phyloP scores from a whole-genome alignment of 441 rosid species.

The Metrosideros polymorpha region DNA sequence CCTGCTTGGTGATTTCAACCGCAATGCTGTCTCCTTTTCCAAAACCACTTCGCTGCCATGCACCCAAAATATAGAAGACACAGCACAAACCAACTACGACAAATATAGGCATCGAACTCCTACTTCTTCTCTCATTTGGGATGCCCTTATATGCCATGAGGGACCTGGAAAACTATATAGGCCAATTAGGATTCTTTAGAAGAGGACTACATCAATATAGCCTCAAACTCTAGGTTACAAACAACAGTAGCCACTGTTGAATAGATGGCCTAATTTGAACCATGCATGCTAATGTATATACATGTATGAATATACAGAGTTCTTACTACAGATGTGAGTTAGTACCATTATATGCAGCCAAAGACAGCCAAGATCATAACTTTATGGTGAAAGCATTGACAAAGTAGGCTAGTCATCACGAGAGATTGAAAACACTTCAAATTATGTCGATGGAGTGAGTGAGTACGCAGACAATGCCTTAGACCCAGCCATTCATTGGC shows the following conservation, averaged over 20 bases:
- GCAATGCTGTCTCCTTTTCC: conserved; percentile 37
- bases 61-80: conserved; percentile 34
- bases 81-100: conserved; percentile 21
- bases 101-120: conserved; percentile 15
- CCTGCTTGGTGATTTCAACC: conserved; percentile 15
- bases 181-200: not conserved
- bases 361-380: not conserved
- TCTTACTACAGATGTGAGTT: not conserved
- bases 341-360: not conserved
- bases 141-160: conserved; percentile 17
- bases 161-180: not conserved
- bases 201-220: not conserved
- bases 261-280: not conserved
- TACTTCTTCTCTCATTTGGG: conserved; percentile 7
- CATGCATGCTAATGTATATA: not conserved
- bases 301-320: not conserved
- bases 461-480: not conserved
- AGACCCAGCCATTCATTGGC: not conserved
- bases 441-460: not conserved
- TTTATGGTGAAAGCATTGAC: not conserved
- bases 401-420: not conserved
- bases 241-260: not conserved
- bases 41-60: conserved; percentile 36
- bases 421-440: not conserved
- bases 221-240: not conserved